Evolutionary conservation across 2,329 filamentous ascomycete genomes (phyloP).

Genomic region (Phyllosticta citriasiana): DNA sequence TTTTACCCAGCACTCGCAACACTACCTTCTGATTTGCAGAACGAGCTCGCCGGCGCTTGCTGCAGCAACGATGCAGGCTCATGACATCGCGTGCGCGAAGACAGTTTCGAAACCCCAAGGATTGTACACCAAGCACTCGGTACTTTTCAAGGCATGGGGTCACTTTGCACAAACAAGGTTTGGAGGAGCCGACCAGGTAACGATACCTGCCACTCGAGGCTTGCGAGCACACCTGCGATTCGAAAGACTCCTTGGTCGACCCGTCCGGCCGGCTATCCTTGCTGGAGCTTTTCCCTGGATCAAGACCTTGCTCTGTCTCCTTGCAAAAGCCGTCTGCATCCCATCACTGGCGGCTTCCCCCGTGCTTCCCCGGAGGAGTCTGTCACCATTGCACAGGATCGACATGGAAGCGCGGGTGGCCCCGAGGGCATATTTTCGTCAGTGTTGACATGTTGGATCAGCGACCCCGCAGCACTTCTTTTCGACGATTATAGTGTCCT

Average conservation of each 20-base stretch:
- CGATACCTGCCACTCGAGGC: not conserved
- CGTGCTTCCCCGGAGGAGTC: not conserved
- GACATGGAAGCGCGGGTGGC: not conserved
- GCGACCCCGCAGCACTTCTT: not conserved
- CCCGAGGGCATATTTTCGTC: not conserved
- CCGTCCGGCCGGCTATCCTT: not conserved
- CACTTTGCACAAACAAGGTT: not conserved
- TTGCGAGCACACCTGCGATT: not conserved
- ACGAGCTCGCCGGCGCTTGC: not conserved
- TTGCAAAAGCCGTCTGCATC: not conserved
- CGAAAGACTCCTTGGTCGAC: not conserved
- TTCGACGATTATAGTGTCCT: not conserved
- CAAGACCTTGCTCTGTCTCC: not conserved
- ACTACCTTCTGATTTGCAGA: not conserved
- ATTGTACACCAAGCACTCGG: not conserved
- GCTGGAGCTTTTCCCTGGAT: not conserved
- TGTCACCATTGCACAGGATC: not conserved
- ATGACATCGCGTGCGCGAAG: not conserved
- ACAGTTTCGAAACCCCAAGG: not conserved
- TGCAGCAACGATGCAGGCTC: not conserved
- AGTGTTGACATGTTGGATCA: not conserved
- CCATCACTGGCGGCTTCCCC: not conserved
- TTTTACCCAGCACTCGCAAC: not conserved
- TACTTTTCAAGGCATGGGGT: not conserved
- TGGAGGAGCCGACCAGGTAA: not conserved